Base-by-base conservation (phyloP, 1,139 yeast species). In the Suhomyces maxii region DNA sequence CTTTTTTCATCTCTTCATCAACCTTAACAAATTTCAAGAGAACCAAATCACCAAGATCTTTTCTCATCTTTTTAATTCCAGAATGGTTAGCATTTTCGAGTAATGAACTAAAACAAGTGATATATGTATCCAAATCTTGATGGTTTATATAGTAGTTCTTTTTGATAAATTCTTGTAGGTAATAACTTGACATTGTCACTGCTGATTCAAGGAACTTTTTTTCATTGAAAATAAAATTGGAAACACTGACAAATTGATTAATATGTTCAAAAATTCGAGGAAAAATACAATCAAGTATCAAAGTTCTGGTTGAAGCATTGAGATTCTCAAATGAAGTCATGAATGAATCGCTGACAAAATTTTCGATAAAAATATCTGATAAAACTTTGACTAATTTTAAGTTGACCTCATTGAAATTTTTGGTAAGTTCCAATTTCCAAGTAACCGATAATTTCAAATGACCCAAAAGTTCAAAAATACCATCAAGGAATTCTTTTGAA, bases 191-290 rank as follows among this genome's bases (percentile, higher is more conserved):
- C 34, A 73, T 52, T 14, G 59, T 60, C 2, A 64, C 51, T 1
- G 68, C 53, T 4, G 68, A 67, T 12, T 64, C 59, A 26, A 67
- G 49, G 43, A 71, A 67, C 10, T 63, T 67, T 33, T 58, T 58
- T 46, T 72, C 76, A 41, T 71, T 65, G 54, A 63, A 67, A 12
- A 72, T 68, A 52, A 69, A 72, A 37, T 67, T 66, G 3, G 75
- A 60, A 2, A 64, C 67, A 11, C 55, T 53, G 4, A 73, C 56
- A 46, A 73, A 70, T 42, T 69, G 68, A 45, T 65, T 69, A 2
- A 71, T 55, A 48, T 73, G 79, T 12, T 59, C 60, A 48, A 74
- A 70, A 1, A 74, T 58, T 14, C 53, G 54, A 6, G 79, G 78
- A 48, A 73, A 73, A 2, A 75, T 58, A 2, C 61, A 52, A 37